Evolutionary conservation across 768 basidiomycete genomes (phyloP).

Genomic region (Mycena latifolia): DNA sequence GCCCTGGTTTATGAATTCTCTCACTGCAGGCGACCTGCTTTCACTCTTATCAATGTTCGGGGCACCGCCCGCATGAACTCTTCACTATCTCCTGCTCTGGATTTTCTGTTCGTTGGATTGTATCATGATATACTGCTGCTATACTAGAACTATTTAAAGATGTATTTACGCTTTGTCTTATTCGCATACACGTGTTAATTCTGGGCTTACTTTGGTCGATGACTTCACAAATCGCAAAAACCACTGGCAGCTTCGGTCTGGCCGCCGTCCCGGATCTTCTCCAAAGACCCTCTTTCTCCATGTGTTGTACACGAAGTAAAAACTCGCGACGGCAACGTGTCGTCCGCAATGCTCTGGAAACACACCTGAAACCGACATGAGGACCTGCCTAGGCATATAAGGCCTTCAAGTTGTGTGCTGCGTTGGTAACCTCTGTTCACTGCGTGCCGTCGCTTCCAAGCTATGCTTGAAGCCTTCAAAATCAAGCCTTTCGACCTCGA

Average conservation of each 20-base stretch:
- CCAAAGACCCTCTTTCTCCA: background rate
- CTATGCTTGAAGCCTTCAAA: slow-evolving; percentile 83
- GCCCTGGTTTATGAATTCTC: background rate
- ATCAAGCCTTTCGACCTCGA: slow-evolving; percentile 83
- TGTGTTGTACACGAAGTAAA: slow-evolving; percentile 15
- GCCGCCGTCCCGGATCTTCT: slow-evolving; percentile 5
- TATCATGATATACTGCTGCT: too few relatives aligned
- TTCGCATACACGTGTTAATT: too few relatives aligned
- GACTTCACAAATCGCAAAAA: too few relatives aligned
- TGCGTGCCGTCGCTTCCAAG: background rate
- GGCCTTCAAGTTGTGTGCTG: background rate
- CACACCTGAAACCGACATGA: slow-evolving; percentile 8
- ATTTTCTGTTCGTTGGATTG: slow-evolving; percentile 4
- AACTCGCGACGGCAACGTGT: slow-evolving; percentile 20
- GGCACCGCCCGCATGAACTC: slow-evolving; percentile 38
- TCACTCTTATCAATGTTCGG: slow-evolving; percentile 69
- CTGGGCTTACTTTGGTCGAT: too few relatives aligned
- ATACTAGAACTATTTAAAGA: background rate
- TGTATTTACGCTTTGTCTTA: background rate
- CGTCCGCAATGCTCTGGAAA: slow-evolving; percentile 8
- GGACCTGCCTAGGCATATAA: slow-evolving; percentile 17
- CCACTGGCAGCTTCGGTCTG: too few relatives aligned
- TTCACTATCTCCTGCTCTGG: slow-evolving; percentile 3
- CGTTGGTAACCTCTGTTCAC: background rate
- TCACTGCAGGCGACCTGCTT: slow-evolving; percentile 61